Percentiles rank a stretch among this genome's conserved stretches.
Conservation (phyloP, 306 rosid genomes). For the Sophora flavescens region DNA sequence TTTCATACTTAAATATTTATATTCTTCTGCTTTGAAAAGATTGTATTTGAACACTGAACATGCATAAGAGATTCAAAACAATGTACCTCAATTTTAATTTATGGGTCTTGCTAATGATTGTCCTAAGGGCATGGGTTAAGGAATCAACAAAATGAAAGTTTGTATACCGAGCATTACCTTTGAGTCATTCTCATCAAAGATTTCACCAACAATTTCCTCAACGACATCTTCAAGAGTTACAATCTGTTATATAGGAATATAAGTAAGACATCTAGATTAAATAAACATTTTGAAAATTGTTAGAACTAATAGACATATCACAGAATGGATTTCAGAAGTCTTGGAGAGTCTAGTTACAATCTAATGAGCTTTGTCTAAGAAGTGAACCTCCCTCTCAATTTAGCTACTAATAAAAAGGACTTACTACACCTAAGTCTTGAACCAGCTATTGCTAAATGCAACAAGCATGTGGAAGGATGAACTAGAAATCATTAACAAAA, state of each 20-base stretch:
- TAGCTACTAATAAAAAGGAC: conserved; percentile 4
- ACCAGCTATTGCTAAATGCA: conserved; percentile 18
- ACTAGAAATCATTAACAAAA: conserved; percentile 20
- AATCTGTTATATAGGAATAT: conserved; percentile 59
- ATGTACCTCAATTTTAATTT: not conserved
- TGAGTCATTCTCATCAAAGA: conserved; percentile 97
- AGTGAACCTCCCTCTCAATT: conserved; percentile 13
- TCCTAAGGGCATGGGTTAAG: too few relatives aligned
- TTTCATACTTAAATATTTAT: not conserved
- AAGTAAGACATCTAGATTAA: conserved; percentile 26
- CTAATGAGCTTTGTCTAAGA: conserved; percentile 11
- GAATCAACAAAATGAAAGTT: too few relatives aligned
- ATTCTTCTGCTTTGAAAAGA: not conserved
- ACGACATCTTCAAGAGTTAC: conserved; percentile 96
- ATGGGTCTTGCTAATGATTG: too few relatives aligned
- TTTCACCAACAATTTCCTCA: conserved; percentile 99
- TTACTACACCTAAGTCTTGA: conserved; percentile 7
- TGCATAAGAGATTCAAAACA: not conserved
- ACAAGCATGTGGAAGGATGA: conserved; percentile 28
- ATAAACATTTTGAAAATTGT: conserved; percentile 12
- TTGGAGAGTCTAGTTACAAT: conserved; percentile 9
- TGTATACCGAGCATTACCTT: conserved; percentile 63
- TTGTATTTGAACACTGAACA: not conserved
- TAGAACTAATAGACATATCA: conserved; percentile 31
- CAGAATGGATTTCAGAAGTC: conserved; percentile 34